These are phyloP conservation scores for Aspergillus carbonarius DNA, from an alignment of 2,329 filamentous ascomycete species.

Conservation along the genomic window DNA sequence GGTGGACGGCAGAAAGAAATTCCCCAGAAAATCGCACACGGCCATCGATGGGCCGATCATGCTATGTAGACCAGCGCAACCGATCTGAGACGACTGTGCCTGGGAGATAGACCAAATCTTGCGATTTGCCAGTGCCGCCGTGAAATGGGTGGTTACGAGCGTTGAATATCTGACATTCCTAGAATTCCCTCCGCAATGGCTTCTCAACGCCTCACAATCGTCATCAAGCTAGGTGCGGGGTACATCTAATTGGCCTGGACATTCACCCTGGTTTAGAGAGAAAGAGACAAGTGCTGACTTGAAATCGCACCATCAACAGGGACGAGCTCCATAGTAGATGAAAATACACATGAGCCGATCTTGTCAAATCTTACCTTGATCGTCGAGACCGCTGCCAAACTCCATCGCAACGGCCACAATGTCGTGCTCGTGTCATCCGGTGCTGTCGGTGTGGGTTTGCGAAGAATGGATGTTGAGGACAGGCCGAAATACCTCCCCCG, in stretches of 20 bases:
- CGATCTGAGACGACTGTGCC: background rate
- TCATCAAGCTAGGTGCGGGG: slow-evolving; percentile 43
- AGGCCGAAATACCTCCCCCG: slow-evolving; percentile 87
- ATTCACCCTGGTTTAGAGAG: background rate
- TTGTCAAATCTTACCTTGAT: slow-evolving; percentile 88
- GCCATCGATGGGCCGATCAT: background rate
- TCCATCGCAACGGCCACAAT: slow-evolving; percentile 86
- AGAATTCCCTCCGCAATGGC: slow-evolving; percentile 21
- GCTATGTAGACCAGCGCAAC: background rate
- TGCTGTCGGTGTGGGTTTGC: slow-evolving; percentile 89
- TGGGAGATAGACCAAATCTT: background rate
- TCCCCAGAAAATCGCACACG: background rate
- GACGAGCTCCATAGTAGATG: slow-evolving; percentile 98
- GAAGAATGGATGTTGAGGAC: slow-evolving; percentile 83
- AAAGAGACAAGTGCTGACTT: slow-evolving; percentile 13
- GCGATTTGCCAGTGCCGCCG: background rate
- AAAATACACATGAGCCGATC: slow-evolving; percentile 89
- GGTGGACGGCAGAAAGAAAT: slow-evolving; percentile 28
- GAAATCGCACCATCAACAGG: slow-evolving; percentile 56
- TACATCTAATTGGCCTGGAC: slow-evolving; percentile 15
- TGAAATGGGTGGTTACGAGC: background rate
- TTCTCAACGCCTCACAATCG: slow-evolving; percentile 34
- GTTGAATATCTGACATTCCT: background rate
- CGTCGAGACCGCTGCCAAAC: slow-evolving; percentile 85
- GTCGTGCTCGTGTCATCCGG: slow-evolving; percentile 97